phyloP scores from a whole-genome alignment of 208 protist genomes.

The Trypanosomatidae sp. region DNA sequence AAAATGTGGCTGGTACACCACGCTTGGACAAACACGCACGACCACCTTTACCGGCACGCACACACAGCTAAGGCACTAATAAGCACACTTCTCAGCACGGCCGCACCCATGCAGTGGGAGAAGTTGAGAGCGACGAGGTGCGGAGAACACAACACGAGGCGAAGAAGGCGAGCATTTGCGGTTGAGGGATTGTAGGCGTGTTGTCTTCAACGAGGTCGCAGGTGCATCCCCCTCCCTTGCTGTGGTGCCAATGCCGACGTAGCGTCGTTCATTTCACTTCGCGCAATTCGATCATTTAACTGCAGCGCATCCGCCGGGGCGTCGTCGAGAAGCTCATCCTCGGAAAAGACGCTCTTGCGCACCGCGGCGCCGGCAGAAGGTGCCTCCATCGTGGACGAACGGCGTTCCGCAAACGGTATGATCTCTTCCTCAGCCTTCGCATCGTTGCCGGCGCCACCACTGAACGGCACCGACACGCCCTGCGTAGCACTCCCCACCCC shows the following conservation, averaged over 20 bases:
- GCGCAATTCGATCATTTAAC: not conserved
- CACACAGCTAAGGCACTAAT: no score
- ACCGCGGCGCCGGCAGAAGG: not conserved
- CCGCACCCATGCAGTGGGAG: not conserved
- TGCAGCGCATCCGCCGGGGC: not conserved
- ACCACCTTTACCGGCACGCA: not conserved
- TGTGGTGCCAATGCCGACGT: slow-evolving; percentile 13
- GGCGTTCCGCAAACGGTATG: not conserved
- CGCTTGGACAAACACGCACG: not conserved
- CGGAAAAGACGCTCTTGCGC: slow-evolving; percentile 8
- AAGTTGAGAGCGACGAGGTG: not conserved
- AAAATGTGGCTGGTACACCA: not conserved
- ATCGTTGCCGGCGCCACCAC: not conserved
- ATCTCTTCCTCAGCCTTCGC: not conserved
- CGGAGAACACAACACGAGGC: not conserved
- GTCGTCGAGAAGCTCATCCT: slow-evolving; percentile 8
- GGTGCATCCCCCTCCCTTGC: slow-evolving; percentile 1
- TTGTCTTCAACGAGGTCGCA: not conserved
- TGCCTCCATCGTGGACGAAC: not conserved
- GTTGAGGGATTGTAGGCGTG: not conserved
- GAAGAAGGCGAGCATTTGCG: not conserved
- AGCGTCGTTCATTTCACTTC: slow-evolving; percentile 11
- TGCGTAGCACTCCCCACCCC: no score
- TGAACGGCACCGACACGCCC: not conserved
- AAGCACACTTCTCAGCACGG: not conserved